Evolutionary conservation across 495 filamentous ascomycete species (phyloP), one percentile per base, ranked within the genome.

Genomic region (Penicillium roqueforti): DNA sequence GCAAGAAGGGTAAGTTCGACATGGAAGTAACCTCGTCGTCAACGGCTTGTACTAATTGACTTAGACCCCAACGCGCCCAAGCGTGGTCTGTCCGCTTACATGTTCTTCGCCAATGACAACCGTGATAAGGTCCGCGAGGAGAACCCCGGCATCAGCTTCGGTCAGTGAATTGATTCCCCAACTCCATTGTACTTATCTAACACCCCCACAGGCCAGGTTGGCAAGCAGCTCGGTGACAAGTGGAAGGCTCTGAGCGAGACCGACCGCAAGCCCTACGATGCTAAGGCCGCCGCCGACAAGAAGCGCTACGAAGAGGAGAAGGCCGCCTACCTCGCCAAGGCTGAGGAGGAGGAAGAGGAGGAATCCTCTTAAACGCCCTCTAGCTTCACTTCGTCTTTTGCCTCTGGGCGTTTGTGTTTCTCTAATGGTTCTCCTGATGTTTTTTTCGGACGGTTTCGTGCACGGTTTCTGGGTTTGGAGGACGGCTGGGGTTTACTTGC

Each of bases 71-170:
- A 97, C 71, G 92, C 92, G 43, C 93, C 93, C 68, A 99, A 97
- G 88, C 89, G 93, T 76, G 95, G 91, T 76, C 88, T 99, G 44
- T 99, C 93, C 19, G 93, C 95, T 47, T 99, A 99, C 84, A 99
- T 99, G 93, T 99, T 97, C 84, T 99, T 99, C 70, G 93, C 93
- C 81, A 97, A 97, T 65, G 95, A 97, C 71, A 88, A 96, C 73
- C 91, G 93, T 61, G 93, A 97, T 62, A 95, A 93, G 71, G 93
- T 99, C 61, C 88, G 92, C 66, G 89, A 95, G 68, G 93, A 99
- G 75, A 97, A 99, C 81, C 92, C 95, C 5, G 92, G 92, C 53
- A 96, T 99, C 76, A 85, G 84, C 53, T 99, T 99, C 74, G 93
- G 91, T 96, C 86, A 56, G 80, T 26, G 25, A 8, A 20, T 32